Evolutionary conservation across 2,329 filamentous ascomycete species (phyloP).

Genomic region (Aspergillus candidus): DNA sequence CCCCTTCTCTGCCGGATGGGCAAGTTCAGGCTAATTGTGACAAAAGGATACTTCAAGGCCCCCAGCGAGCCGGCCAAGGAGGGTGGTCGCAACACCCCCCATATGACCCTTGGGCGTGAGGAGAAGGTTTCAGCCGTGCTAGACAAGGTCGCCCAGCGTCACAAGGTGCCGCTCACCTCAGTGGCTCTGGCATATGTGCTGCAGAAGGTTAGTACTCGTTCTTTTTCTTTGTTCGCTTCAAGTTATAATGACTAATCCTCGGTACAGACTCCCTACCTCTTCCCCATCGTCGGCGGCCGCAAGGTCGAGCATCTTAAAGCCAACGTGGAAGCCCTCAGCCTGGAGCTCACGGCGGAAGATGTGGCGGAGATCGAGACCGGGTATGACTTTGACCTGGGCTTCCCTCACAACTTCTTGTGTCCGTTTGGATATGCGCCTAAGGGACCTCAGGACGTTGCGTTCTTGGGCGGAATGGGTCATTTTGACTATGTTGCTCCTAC

Average conservation of each 20-base stretch:
- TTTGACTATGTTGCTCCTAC: conserved; percentile 4
- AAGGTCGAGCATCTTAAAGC: conserved; percentile 47
- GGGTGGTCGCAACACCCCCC: background rate
- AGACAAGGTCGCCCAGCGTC: conserved; percentile 2
- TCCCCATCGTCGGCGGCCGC: conserved; percentile 48
- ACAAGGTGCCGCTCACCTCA: conserved; percentile 6
- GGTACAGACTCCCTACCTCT: conserved; percentile 44
- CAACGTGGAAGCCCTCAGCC: conserved; percentile 49
- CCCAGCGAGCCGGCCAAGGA: conserved; percentile 2
- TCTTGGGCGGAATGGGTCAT: background rate
- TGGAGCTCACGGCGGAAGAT: conserved; percentile 48
- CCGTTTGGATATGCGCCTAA: background rate
- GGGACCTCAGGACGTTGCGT: conserved; percentile 2
- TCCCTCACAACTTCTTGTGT: conserved; percentile 35
- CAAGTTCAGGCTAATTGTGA: conserved; percentile 4
- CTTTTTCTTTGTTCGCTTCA: no score
- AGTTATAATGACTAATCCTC: no score
- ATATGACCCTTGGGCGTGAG: background rate
- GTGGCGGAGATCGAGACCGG: conserved; percentile 49
- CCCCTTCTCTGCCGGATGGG: background rate
- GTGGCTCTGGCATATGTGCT: conserved; percentile 48
- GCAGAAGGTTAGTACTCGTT: conserved; percentile 23
- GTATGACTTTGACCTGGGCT: conserved; percentile 50
- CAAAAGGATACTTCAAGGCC: conserved; percentile 5
- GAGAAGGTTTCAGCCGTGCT: conserved; percentile 9